Conservation (phyloP, 129 eudicot species). For the Kitagawia praeruptora region DNA sequence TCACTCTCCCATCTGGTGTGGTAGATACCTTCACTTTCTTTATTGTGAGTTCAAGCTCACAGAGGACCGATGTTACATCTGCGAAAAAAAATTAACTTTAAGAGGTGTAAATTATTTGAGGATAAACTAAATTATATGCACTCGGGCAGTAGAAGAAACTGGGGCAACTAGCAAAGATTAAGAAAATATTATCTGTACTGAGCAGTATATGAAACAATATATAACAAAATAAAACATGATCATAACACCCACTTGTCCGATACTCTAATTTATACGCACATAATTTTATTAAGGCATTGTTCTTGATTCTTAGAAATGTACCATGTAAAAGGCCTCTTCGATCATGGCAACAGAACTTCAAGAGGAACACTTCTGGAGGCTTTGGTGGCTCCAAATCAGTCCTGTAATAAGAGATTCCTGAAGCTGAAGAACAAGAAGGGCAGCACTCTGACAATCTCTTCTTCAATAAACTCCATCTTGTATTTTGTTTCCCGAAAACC, state of each 20-base stretch:
- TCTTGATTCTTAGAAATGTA: conserved; percentile 18
- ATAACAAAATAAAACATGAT: neutral
- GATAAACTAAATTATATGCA: neutral
- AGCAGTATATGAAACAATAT: neutral
- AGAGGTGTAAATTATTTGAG: neutral
- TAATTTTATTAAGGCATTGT: neutral
- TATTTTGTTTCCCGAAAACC: conserved; percentile 50
- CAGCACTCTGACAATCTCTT: conserved; percentile 70
- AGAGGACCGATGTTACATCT: conserved; percentile 80
- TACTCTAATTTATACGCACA: neutral
- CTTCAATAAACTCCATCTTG: conserved; percentile 70
- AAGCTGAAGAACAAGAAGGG: conserved; percentile 70
- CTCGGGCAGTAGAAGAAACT: neutral
- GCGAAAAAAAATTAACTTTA: neutral
- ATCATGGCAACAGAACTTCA: conserved; percentile 70
- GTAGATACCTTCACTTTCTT: conserved; percentile 83
- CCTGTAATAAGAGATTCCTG: conserved; percentile 51
- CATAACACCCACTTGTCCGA: neutral
- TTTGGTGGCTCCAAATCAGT: conserved; percentile 65
- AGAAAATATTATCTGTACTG: neutral
- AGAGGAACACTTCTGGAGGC: conserved; percentile 77
- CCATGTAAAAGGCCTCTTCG: conserved; percentile 82
- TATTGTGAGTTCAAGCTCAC: conserved; percentile 71
- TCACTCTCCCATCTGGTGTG: conserved; percentile 81
- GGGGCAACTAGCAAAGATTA: neutral